Base-by-base conservation (phyloP, 2,329 filamentous ascomycete genomes). In the Myriosclerotinia duriaeana region DNA sequence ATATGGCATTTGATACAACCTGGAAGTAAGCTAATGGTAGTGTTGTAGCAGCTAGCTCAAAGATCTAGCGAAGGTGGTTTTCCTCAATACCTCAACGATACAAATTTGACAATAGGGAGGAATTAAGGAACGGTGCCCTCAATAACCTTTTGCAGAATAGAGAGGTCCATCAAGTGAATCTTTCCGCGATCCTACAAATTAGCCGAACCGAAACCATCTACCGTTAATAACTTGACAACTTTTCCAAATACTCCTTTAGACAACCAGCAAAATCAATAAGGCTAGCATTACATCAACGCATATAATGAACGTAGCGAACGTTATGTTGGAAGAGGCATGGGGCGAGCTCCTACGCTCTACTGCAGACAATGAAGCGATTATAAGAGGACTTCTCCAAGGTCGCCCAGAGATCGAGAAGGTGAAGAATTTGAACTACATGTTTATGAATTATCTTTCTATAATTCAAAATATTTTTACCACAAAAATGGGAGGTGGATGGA, bases 371-470 rank as follows among this genome's bases (percentile, higher is more conserved):
- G 34, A 61, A 50, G 34, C 44, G 14, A 14, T 50, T 22, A 44
- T 61, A 11, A 36, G n/a, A 50, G 44, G 20, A 20, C 34, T 61
- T 40, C 58, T 61, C 30, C 44, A 40, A 40, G 20, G 34, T 50
- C 58, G 44, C 9, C 44, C 58, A 14, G 58, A 50, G 34, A 50
- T 61, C 14, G 1, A 40, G 15, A 15, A 34, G 20, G 58, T 34
- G 8, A 50, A 9, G n/a, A n/a, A 61, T 26, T 20, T 61, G 14
- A 50, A 61, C 34, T 50, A 17, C n/a, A 38, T 50, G 14, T 26
- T 61, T 20, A 7, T 61, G n/a, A 61, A 52, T 17, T 61, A 61
- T 40, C 34, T 61, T 38, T 61, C 58, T 20, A 61, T 61, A 36
- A 38, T 61, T n/a, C 44, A 50, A 2, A 61, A 61, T 9, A 34